phyloP scores from a whole-genome alignment of 2,329 filamentous ascomycete species.

The Ustulina deusta region DNA sequence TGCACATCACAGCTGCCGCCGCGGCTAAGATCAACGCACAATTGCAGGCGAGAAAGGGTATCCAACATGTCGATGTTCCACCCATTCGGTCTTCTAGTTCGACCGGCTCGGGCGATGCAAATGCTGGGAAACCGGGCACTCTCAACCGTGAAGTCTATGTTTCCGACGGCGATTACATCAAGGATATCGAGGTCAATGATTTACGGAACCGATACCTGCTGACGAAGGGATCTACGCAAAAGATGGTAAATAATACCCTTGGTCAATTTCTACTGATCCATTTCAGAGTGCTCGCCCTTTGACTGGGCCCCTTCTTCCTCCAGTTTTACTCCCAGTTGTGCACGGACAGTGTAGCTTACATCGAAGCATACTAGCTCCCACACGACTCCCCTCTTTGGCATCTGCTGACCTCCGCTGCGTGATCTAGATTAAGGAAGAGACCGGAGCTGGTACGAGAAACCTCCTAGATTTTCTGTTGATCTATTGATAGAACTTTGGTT shows the following conservation, averaged over 20 bases:
- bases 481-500: constrained; percentile 66
- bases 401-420: constrained; percentile 92
- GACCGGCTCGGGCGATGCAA: constrained; percentile 54
- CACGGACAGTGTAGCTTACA: constrained; percentile 77
- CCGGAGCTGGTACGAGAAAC: constrained; percentile 95
- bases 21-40: constrained; percentile 89
- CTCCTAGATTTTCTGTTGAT: constrained; percentile 61
- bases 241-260: constrained; percentile 96
- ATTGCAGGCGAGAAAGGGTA: constrained; percentile 86
- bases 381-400: constrained; percentile 78
- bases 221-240: constrained; percentile 96
- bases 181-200: constrained; percentile 99
- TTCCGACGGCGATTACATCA: constrained; percentile 96
- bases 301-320: constrained; percentile 50
- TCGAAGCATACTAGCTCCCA: constrained; percentile 73
- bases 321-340: constrained; percentile 58
- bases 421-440: constrained; percentile 99
- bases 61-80: constrained; percentile 90
- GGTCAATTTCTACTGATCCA: constrained; percentile 74
- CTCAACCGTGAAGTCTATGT: constrained; percentile 92
- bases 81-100: constrained; percentile 74
- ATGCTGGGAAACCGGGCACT: constrained; percentile 58
- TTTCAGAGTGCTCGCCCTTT: constrained; percentile 57
- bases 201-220: constrained; percentile 95
- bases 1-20: constrained; percentile 74